These are phyloP conservation scores for Calonectria ilicicola DNA, from an alignment of 2,329 filamentous ascomycete species.

Conservation along the genomic window DNA sequence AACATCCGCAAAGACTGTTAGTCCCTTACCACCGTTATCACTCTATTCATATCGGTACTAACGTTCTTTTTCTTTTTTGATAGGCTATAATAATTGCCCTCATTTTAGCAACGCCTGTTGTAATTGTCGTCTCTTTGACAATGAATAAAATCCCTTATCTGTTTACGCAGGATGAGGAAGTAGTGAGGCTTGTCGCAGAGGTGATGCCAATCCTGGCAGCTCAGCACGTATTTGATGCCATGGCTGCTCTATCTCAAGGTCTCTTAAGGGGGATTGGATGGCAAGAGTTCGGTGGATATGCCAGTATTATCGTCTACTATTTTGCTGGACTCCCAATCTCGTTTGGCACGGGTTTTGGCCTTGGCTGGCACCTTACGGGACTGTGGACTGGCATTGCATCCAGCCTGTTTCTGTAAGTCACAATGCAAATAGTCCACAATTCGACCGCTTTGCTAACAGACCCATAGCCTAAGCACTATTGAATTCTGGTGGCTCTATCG, in stretches of 20 bases:
- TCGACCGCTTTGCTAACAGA: not conserved
- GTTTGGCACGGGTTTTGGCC: constrained; percentile 80
- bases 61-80: not conserved
- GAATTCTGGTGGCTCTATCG: constrained; percentile 1
- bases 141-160: constrained; percentile 82
- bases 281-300: constrained; percentile 90
- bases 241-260: constrained; percentile 84
- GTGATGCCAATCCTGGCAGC: constrained; percentile 85
- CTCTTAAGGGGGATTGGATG: constrained; percentile 87
- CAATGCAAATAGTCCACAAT: no score
- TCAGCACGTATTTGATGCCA: constrained; percentile 91
- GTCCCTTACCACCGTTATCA: not conserved
- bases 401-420: not conserved
- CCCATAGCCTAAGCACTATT: not conserved
- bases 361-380: constrained; percentile 82
- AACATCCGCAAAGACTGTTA: constrained; percentile 80
- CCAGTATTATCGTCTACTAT: constrained; percentile 92
- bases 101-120: constrained; percentile 84
- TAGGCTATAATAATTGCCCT: constrained; percentile 68
- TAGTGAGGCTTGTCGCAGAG: constrained; percentile 74
- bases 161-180: constrained; percentile 78
- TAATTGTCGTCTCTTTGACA: constrained; percentile 74
- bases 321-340: constrained; percentile 85
- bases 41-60: no score
- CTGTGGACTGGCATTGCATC: constrained; percentile 70